Evolutionary conservation across 2,329 filamentous ascomycete species (phyloP).

Genomic region (Venturia effusa): DNA sequence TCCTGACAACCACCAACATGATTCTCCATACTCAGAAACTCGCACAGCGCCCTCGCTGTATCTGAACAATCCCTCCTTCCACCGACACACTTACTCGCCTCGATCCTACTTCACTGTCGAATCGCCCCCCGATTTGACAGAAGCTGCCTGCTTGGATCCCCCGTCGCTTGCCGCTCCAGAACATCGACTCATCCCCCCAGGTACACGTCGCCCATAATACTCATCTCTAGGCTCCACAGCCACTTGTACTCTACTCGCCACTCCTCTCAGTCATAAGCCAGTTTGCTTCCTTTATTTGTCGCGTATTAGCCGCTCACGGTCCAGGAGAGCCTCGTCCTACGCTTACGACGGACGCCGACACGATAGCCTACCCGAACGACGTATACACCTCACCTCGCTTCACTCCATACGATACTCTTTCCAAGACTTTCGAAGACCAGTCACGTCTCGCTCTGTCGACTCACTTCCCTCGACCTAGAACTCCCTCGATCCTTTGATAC

Average conservation of each 20-base stretch:
- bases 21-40: neutral
- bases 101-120: neutral
- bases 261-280: conserved; percentile 2
- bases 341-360: conserved; percentile 17
- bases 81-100: neutral
- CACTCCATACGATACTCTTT: neutral
- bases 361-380: neutral
- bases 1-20: neutral
- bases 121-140: neutral
- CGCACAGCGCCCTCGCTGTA: neutral
- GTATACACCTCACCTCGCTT: neutral
- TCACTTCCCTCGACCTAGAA: neutral
- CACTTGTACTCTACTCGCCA: conserved; percentile 11
- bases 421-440: neutral
- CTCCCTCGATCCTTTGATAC: neutral
- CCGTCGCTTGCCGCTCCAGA: neutral
- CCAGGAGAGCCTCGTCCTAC: conserved; percentile 18
- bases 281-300: conserved; percentile 14
- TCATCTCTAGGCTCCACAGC: conserved; percentile 6
- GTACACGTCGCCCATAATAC: conserved; percentile 4
- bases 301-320: neutral
- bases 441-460: neutral
- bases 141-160: neutral
- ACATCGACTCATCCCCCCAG: conserved; percentile 7
- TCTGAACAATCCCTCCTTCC: neutral